phyloP scores from a whole-genome alignment of 2,329 filamentous ascomycete genomes.

The Pseudopithomyces chartarum region DNA sequence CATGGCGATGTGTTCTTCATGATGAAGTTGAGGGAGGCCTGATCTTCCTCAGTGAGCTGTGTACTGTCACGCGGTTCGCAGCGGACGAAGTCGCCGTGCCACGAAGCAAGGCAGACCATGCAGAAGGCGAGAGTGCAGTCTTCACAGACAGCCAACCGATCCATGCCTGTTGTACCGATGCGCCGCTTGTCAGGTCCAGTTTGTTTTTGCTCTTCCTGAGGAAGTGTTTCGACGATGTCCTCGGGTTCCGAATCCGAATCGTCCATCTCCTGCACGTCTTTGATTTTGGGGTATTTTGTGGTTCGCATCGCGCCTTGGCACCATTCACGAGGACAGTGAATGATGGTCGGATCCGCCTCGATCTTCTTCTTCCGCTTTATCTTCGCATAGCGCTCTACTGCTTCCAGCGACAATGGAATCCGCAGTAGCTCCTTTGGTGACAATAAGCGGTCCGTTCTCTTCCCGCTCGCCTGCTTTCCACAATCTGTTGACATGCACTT shows the following conservation, averaged over 20 bases:
- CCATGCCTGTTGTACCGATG: slow-evolving; percentile 55
- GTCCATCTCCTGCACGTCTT: slow-evolving; percentile 45
- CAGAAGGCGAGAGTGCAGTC: slow-evolving; percentile 86
- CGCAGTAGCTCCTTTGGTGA: slow-evolving; percentile 78
- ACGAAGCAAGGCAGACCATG: slow-evolving; percentile 72
- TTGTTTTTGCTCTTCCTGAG: slow-evolving; percentile 9
- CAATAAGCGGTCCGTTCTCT: slow-evolving; percentile 65
- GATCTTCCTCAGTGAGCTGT: slow-evolving; percentile 82
- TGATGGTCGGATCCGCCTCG: slow-evolving; percentile 86
- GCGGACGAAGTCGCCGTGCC: slow-evolving; percentile 89
- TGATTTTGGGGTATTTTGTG: slow-evolving; percentile 53
- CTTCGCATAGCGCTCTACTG: slow-evolving; percentile 83
- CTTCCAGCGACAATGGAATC: slow-evolving; percentile 61
- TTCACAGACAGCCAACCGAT: slow-evolving; percentile 79
- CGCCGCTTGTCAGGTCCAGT: slow-evolving; percentile 29
- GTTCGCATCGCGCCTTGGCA: slow-evolving; percentile 84
- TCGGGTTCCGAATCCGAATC: slow-evolving; percentile 49
- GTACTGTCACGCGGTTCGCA: slow-evolving; percentile 67
- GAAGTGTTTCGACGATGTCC: slow-evolving; percentile 6
- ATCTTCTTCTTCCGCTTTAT: slow-evolving; percentile 92
- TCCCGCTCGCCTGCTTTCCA: slow-evolving; percentile 49
- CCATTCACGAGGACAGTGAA: slow-evolving; percentile 92
- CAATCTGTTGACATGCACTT: slow-evolving; percentile 82
- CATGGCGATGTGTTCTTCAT: slow-evolving; percentile 81
- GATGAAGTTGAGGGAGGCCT: slow-evolving; percentile 85